Base-by-base conservation (phyloP, 352 stramenopile species). In the Peronospora farinosa region DNA sequence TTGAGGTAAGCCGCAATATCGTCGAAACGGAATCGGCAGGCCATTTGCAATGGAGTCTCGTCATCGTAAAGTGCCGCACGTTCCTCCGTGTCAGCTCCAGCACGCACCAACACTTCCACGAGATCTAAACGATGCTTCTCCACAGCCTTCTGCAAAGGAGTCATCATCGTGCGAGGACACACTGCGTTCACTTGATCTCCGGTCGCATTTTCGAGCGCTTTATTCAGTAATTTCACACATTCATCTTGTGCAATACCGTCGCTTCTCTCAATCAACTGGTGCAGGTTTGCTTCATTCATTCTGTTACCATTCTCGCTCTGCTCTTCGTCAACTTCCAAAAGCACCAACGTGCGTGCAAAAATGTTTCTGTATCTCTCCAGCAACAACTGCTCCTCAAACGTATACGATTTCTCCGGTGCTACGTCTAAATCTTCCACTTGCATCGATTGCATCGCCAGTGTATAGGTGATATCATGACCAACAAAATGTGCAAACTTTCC, bases 131-230 rank as follows among this genome's bases (percentile, higher is more conserved):
- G 66, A 33, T 78, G 65, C 53, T 74, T 78, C 47, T 86, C 75
- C 35, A 86, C 72, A 6, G 75, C 75, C 54, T 82, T 82, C 47
- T 86, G 75, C 25, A 86, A 28, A n/a, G 69, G 66, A 13, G 75
- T 82, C 72, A 86, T 82, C 28, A 58, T 77, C 12, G 72, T 79
- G 10, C 75, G 75, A 51, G 55, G 1, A 44, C 75, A 86, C 8
- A 81, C 38, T 32, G 59, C 55, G 28, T 78, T 67, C 31, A 86
- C 39, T 44, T 60, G 47, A 3, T 51, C 27, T 5, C 13, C 19
- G n/a, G 31, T 64, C 13, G 52, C 54, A 39, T 33, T 53, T 38
- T 38, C 17, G 15, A 73, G 50, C 10, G 11, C 38, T 17, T 58
- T 55, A 5, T 64, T n/a, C 40, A 67, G 15, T 10, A 36, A 7